Conservation (phyloP, 371 early-diverging fungal genomes). For the Entomophthora muscae region DNA sequence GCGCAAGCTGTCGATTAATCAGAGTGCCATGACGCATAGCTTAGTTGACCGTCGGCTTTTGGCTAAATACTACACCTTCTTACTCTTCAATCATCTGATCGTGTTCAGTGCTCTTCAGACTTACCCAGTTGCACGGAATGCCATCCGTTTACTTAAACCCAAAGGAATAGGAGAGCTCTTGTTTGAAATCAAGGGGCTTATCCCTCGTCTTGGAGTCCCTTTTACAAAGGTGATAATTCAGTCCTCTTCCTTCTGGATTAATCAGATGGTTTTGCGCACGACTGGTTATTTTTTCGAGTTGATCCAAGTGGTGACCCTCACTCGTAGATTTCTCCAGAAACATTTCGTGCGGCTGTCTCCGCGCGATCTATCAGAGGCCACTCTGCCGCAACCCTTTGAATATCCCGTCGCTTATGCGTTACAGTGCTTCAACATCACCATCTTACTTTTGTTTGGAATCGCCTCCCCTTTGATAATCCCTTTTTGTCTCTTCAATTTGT, state of each 20-base stretch:
- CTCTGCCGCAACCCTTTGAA: slow-evolving; percentile 9
- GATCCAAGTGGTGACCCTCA: slow-evolving; percentile 8
- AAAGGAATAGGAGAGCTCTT: background rate
- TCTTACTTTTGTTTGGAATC: slow-evolving; percentile 9
- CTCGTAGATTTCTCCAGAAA: background rate
- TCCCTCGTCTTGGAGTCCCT: background rate
- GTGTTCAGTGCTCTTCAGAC: background rate
- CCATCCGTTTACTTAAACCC: background rate
- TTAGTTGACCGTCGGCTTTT: slow-evolving; percentile 1
- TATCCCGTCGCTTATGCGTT: slow-evolving; percentile 10
- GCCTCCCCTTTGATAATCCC: slow-evolving; percentile 9
- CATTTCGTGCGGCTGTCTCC: slow-evolving; percentile 2
- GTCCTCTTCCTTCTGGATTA: slow-evolving; percentile 10
- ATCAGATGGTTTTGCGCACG: slow-evolving; percentile 8
- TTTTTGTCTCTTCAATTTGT: slow-evolving; percentile 6
- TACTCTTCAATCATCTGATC: slow-evolving; percentile 1
- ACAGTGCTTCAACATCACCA: slow-evolving; percentile 9
- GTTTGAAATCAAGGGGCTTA: background rate
- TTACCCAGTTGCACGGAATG: background rate
- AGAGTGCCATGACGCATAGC: background rate
- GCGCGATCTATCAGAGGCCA: slow-evolving; percentile 7
- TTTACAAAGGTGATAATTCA: background rate
- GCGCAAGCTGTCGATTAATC: background rate
- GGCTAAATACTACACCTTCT: slow-evolving; percentile 6
- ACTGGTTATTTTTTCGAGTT: slow-evolving; percentile 8